These are phyloP conservation scores for Candida dendrica DNA, from an alignment of 805 yeast species.

Conservation along the genomic window DNA sequence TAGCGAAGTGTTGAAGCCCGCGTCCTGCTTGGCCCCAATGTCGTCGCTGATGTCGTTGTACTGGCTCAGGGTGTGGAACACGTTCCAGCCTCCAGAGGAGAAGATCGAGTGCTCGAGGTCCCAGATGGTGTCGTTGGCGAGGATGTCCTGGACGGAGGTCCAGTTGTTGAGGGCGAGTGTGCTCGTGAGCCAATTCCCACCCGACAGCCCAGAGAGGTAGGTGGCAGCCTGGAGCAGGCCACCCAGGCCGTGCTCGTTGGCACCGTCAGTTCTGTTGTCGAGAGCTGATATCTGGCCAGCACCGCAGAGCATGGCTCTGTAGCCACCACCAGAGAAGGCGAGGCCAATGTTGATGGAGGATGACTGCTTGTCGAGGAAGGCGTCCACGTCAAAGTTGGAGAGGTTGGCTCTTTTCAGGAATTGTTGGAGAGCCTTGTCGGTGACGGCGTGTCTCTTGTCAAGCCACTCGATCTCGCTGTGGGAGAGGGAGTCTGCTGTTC, in stretches of 20 bases:
- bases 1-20: constrained; percentile 61
- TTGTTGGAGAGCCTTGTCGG: constrained; percentile 21
- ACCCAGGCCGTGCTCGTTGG: constrained; percentile 53
- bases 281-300: constrained; percentile 78
- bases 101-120: constrained; percentile 54
- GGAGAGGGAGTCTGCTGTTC: constrained; percentile 44
- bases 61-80: constrained; percentile 42
- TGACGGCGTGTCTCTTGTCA: constrained; percentile 24
- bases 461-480: constrained; percentile 47
- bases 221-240: constrained; percentile 65
- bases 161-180: constrained; percentile 64
- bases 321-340: constrained; percentile 82
- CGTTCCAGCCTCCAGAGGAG: constrained; percentile 55
- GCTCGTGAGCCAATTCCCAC: constrained; percentile 78
- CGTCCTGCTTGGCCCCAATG: constrained; percentile 42
- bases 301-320: constrained; percentile 79
- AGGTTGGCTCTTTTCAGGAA: constrained; percentile 40
- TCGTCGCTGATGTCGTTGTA: constrained; percentile 50
- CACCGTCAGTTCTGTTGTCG: constrained; percentile 58
- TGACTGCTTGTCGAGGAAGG: constrained; percentile 29
- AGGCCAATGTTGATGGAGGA: constrained; percentile 42
- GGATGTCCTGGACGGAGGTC: constrained; percentile 59
- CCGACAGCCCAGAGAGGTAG: constrained; percentile 71
- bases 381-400: constrained; percentile 33
- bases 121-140: constrained; percentile 51